A percentile compares a stretch with the other conserved stretches of the same genome.
Conservation (phyloP, 176 grass and related monocot genomes). For the Eragrostis curvula region DNA sequence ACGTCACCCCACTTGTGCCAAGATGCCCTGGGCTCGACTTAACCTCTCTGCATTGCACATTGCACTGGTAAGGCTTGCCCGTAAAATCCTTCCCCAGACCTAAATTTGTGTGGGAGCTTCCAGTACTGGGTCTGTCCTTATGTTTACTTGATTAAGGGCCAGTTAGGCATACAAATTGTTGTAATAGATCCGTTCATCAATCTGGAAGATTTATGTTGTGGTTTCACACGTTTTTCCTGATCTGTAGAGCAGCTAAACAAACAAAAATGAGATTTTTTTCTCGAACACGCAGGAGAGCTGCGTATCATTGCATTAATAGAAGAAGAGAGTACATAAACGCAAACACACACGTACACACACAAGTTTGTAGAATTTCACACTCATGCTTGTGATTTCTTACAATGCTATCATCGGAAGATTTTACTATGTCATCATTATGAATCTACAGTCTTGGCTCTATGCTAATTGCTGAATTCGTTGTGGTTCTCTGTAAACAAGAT, state of each 20-base stretch:
- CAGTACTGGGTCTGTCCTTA: too few species aligned
- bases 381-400: constrained; percentile 13
- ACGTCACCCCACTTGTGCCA: too few species aligned
- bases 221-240: constrained; percentile 17
- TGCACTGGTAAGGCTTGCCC: too few species aligned
- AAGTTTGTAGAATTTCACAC: background rate
- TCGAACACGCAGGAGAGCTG: too few species aligned
- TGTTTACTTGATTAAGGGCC: background rate
- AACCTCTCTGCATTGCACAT: too few species aligned
- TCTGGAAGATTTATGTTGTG: constrained; percentile 2
- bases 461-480: constrained; percentile 10
- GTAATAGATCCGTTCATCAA: background rate
- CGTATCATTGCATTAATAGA: too few species aligned
- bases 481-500: constrained; percentile 2
- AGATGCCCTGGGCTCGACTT: too few species aligned
- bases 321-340: too few species aligned
- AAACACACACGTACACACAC: too few species aligned
- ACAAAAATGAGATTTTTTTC: background rate
- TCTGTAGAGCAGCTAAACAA: background rate
- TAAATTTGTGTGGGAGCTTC: too few species aligned
- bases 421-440: background rate
- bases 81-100: too few species aligned
- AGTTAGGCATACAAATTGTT: constrained; percentile 2
- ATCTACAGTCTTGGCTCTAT: background rate
- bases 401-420: background rate